Evolutionary conservation across 768 basidiomycete species (phyloP), one percentile per base, ranked within the genome.

Genomic region (Coprinopsis cinerea): DNA sequence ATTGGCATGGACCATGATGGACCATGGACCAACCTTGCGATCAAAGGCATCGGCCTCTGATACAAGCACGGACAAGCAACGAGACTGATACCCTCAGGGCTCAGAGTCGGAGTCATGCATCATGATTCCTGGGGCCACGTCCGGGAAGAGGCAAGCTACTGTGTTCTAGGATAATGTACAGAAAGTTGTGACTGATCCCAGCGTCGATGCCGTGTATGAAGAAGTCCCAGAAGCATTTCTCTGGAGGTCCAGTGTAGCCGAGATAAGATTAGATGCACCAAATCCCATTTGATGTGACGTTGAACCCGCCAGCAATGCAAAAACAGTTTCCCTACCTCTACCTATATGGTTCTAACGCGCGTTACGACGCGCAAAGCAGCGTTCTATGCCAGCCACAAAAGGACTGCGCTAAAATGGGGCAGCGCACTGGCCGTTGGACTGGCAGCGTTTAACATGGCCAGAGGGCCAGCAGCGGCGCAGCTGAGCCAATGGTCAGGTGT

Each of bases 391-490:
- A 45, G 37, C 35, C 51, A 24, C 27, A n/a, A 26, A 24, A 61
- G 60, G 52, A 48, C 54, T 2, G 51, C 60, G 41, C 42, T 71
- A 28, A 61, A 65, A 60, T 72, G 68, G 69, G 64, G 67, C 51
- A 66, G 71, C 10, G 70, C 69, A 3, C 45, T 75, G 43, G 66
- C 69, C 20, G 69, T 69, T 47, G 71, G 72, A 32, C 57, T 71
- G 44, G 70, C 64, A 25, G 73, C 72, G 65, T 43, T 67, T 63
- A 47, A 63, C 70, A 65, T 69, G 68, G 63, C 22, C 41, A 43
- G n/a, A n/a, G 66, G 70, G 50, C 54, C 65, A 60, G 60, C 50
- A 40, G 50, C n/a, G n/a, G n/a, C n/a, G 44, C 44, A 7, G 23
- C 11, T 28, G 13, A 32, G 22, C 9, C 13, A 24, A 2, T 30